Evolutionary conservation across 768 basidiomycete genomes (phyloP).

Genomic region (Mycena indigotica): DNA sequence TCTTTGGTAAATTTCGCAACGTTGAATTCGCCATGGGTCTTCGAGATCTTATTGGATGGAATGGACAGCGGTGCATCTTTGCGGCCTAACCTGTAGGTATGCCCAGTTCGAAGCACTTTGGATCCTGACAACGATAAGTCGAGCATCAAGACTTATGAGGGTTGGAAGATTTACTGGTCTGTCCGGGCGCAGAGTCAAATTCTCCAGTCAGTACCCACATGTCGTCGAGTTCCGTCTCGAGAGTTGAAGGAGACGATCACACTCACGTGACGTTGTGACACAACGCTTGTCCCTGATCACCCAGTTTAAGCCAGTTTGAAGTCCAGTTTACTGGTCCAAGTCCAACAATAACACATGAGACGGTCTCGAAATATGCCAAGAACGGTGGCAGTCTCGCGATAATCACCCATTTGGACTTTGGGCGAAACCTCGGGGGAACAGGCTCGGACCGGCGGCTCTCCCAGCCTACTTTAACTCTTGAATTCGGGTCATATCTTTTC

Average conservation of each 20-base stretch:
- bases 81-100: slow-evolving; percentile 57
- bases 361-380: neutral
- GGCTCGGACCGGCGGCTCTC: too few relatives aligned
- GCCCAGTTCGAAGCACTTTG: slow-evolving; percentile 67
- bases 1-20: slow-evolving; percentile 55
- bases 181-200: slow-evolving; percentile 43
- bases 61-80: slow-evolving; percentile 53
- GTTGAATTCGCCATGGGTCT: slow-evolving; percentile 57
- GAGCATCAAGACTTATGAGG: neutral
- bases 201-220: slow-evolving; percentile 64
- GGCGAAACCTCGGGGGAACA: neutral
- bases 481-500: neutral
- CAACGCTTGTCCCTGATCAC: too few relatives aligned
- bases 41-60: slow-evolving; percentile 65
- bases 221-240: too few relatives aligned
- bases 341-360: too few relatives aligned
- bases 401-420: neutral
- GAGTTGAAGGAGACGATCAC: neutral
- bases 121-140: slow-evolving; percentile 30
- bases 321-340: too few relatives aligned
- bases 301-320: too few relatives aligned
- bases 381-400: neutral
- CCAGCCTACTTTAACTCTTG: slow-evolving; percentile 4
- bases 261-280: neutral
- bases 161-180: neutral